Evolutionary conservation across 2,329 filamentous ascomycete genomes (phyloP), one percentile per base, ranked within the genome.

Genomic region (Fusarium sp.): DNA sequence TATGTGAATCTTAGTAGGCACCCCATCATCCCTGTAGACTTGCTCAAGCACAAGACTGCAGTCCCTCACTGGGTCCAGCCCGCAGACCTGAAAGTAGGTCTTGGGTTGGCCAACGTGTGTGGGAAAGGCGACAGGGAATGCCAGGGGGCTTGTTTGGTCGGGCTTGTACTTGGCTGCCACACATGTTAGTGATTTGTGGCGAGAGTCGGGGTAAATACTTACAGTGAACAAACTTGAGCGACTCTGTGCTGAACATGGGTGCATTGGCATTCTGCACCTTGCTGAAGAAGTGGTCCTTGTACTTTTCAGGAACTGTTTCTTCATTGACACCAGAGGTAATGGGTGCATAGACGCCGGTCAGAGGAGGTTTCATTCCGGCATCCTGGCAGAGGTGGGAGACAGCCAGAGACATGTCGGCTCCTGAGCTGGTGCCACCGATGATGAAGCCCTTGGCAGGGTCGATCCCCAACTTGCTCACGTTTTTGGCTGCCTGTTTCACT

Each of bases 81-180:
- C 81, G 34, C 77, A 82, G 8, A 73, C 73, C 48, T 82, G 80
- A 23, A 82, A 81, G 58, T 82, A 83, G 9, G 80, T 81, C 69
- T 75, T 81, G 13, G 79, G 80, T 16, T 81, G 69, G 3, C 72
- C 70, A 16, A 65, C 58, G 14, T 73, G 71, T 23, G 54, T 74
- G 25, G 68, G 59, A 37, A 74, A 73, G 8, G 71, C 71, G n/a
- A 81, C 50, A 2, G 81, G 79, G 14, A 74, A 78, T 14, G 73
- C 78, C 3, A 80, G 64, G 20, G 79, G 78, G 56, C 74, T 79
- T 13, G 27, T 73, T 10, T 64, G 64, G 18, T 74, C 72, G 6
- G 76, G 74, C 35, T 78, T 77, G 60, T 82, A 80, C 9, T 73
- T 73, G 20, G 73, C 78, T 81, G 57, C 25, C 23, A 8, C 39